Base-by-base conservation (phyloP, 208 protist genomes). In the Acanthamoeba healyi region DNA sequence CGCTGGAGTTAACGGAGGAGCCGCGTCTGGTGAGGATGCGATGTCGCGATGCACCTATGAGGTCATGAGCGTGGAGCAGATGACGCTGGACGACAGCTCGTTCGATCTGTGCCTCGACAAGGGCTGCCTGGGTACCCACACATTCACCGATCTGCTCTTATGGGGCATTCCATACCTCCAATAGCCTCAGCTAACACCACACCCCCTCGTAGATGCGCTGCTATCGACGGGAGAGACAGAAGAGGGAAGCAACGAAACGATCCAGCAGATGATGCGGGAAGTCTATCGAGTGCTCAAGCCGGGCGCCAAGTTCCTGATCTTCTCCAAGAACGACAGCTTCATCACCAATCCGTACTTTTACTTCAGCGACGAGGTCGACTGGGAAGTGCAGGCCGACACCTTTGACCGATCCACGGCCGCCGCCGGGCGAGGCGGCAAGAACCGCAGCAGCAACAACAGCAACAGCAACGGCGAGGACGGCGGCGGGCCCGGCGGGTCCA, bases 281-380 rank as follows among this genome's bases (percentile, higher is more conserved):
- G 74, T 84, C 10, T 84, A 84, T 36, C 74, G 74, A 84, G 74
- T 84, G 3, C 74, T 84, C 74, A 84, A 84, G 46, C 74, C 74
- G 3, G 74, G 74, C 19, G 74, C 74, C 74, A 84, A n/a, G 74
- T 84, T 84, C 29, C 44, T 84, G 9, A 84, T 84, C 38, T 84
- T 84, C 44, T 84, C 74, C 42, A 84, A 84, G 74, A 84, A 84
- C 46, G 74, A 84, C 32, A 84, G 74, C 74, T 84, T 84, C 74
- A 84, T 84, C 74, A 84, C 74, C 42, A 84, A 84, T 34, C 74
- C 74, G 4, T 84, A 84, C 74, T 84, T 84, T 44, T 84, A 84
- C 44, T 58, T 84, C 40, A 38, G 32, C 44, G 74, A 84, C 46
- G 74, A 49, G 7, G 42, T 84, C 6, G 74, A 84, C 29, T 84